Conservation (phyloP, 352 stramenopile genomes). For the Pythium folliculosum region DNA sequence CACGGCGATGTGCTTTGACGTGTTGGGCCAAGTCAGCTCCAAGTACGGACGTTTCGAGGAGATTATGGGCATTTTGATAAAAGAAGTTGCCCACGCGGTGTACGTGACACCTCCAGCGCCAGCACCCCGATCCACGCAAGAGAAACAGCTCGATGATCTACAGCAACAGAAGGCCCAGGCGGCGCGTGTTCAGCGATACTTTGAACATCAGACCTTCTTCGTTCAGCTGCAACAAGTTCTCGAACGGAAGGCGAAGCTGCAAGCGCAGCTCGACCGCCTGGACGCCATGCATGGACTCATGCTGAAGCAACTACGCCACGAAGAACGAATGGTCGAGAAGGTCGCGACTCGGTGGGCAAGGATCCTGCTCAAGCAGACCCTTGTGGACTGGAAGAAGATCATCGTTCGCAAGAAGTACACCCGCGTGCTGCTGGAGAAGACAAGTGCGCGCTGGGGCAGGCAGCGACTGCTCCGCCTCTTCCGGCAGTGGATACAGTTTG, state of each 20-base stretch:
- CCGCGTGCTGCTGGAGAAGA: constrained; percentile 63
- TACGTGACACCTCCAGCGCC: constrained; percentile 35
- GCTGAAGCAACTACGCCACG: constrained; percentile 53
- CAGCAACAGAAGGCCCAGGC: constrained; percentile 7
- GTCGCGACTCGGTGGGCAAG: constrained; percentile 52
- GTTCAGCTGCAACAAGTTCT: constrained; percentile 50
- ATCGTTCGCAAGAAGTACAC: constrained; percentile 76
- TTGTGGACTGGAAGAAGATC: constrained; percentile 74
- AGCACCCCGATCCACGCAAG: neutral
- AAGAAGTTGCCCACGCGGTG: constrained; percentile 42
- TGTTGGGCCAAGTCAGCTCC: constrained; percentile 41
- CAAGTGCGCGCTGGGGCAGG: constrained; percentile 50
- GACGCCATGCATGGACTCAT: constrained; percentile 46
- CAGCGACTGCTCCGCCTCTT: constrained; percentile 50
- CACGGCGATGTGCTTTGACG: constrained; percentile 59
- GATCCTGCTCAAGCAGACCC: constrained; percentile 54
- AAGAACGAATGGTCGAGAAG: constrained; percentile 66
- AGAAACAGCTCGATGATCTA: neutral
- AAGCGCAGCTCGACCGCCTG: constrained; percentile 44
- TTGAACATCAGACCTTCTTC: constrained; percentile 56
- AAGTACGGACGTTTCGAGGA: constrained; percentile 57
- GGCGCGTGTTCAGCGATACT: constrained; percentile 22
- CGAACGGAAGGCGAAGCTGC: constrained; percentile 36
- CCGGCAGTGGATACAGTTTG: constrained; percentile 43
- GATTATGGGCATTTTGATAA: constrained; percentile 35